phyloP scores from a whole-genome alignment of 2,329 filamentous ascomycete genomes.

The Cercospora berteroae region DNA sequence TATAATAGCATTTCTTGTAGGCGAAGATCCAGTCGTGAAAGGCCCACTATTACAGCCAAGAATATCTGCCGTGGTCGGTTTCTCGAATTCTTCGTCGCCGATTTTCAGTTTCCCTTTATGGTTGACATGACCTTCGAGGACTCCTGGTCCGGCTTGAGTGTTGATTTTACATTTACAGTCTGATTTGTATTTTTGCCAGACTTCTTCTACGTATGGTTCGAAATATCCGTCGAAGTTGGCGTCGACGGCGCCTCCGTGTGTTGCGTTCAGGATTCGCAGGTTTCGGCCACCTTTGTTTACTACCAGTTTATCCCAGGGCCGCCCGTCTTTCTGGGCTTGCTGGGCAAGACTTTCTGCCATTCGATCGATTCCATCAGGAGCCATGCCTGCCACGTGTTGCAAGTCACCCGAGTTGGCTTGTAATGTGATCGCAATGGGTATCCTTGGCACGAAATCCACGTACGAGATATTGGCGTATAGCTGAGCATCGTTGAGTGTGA shows the following conservation, averaged over 20 bases:
- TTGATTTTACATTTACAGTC: constrained; percentile 55
- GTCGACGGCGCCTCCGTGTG: constrained; percentile 49
- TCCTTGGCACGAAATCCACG: constrained; percentile 40
- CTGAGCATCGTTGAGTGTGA: constrained; percentile 49
- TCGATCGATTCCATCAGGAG: constrained; percentile 55
- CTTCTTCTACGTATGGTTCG: constrained; percentile 52
- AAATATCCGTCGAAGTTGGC: constrained; percentile 55
- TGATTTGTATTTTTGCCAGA: constrained; percentile 52
- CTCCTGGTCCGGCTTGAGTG: constrained; percentile 61
- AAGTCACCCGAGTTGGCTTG: constrained; percentile 40
- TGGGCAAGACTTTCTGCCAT: constrained; percentile 56
- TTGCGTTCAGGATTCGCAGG: constrained; percentile 48
- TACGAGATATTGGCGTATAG: constrained; percentile 49
- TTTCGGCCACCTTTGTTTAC: constrained; percentile 42
- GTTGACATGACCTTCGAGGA: constrained; percentile 52
- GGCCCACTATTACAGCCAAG: constrained; percentile 66
- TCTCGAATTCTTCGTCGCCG: constrained; percentile 51
- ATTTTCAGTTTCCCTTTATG: constrained; percentile 45
- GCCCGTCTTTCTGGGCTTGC: constrained; percentile 57
- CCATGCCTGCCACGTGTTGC: constrained; percentile 59
- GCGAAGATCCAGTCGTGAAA: constrained; percentile 51
- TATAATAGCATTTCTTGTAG: constrained; percentile 59
- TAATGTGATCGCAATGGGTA: constrained; percentile 44
- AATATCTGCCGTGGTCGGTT: constrained; percentile 63
- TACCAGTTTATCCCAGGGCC: constrained; percentile 64